A percentile compares a stretch with the other conserved stretches of the same genome.
These are phyloP conservation scores for Copromyces sp. DNA, from an alignment of 495 filamentous ascomycete genomes.

Conservation along the genomic window DNA sequence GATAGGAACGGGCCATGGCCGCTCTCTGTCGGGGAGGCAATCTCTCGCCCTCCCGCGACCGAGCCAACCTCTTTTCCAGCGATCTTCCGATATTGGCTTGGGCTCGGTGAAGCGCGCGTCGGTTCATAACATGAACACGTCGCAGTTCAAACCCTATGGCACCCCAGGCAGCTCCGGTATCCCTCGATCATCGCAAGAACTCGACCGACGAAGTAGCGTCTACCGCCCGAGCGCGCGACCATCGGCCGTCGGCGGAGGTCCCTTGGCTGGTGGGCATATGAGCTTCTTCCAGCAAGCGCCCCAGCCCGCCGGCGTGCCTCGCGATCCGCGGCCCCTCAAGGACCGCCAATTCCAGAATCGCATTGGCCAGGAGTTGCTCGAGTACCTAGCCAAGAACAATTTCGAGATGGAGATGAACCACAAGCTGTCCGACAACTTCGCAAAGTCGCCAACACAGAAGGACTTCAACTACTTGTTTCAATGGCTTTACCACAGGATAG, in stretches of 20 bases:
- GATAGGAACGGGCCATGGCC: conserved; percentile 48
- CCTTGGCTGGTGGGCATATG: conserved; percentile 47
- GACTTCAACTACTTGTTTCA: conserved; percentile 96
- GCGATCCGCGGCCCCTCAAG: conserved; percentile 81
- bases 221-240: conserved; percentile 52
- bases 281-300: conserved; percentile 88
- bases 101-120: conserved; percentile 82
- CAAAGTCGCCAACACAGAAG: conserved; percentile 92
- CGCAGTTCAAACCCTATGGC: conserved; percentile 46
- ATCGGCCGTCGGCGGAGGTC: conserved; percentile 42
- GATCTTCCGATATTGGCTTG: conserved; percentile 71
- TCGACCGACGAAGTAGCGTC: conserved; percentile 73
- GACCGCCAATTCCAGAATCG: conserved; percentile 68
- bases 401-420: conserved; percentile 98
- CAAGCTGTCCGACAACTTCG: conserved; percentile 71
- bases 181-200: conserved; percentile 28
- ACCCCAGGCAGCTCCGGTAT: conserved; percentile 27
- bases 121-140: conserved; percentile 55
- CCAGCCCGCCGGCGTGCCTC: conserved; percentile 62
- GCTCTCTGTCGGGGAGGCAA: conserved; percentile 72
- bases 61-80: conserved; percentile 73
- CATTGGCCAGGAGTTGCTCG: conserved; percentile 80
- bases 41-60: conserved; percentile 72
- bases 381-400: conserved; percentile 81
- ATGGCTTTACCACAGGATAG: conserved; percentile 91